phyloP scores from a whole-genome alignment of 306 rosid genomes.

The Gastrolobium villosum region DNA sequence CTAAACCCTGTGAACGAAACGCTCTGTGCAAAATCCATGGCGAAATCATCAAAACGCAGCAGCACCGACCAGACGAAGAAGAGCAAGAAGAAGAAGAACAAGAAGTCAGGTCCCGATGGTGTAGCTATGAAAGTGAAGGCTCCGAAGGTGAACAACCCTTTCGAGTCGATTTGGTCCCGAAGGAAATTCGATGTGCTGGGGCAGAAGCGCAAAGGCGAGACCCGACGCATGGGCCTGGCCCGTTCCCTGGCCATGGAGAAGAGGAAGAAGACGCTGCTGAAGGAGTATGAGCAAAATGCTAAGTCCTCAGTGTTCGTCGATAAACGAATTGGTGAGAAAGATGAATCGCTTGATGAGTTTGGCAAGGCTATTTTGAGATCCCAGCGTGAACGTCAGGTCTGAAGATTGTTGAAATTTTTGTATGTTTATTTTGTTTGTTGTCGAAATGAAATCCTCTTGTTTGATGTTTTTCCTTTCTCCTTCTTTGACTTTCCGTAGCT shows the following conservation, averaged over 20 bases:
- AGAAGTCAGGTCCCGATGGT: conserved; percentile 61
- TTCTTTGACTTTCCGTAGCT: conserved; percentile 49
- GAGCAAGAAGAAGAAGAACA: conserved; percentile 61
- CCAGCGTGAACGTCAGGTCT: conserved; percentile 83
- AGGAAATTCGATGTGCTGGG: conserved; percentile 84
- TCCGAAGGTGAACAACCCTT: conserved; percentile 61
- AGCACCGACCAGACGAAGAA: background rate
- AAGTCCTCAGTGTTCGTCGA: conserved; percentile 77
- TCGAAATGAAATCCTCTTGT: background rate
- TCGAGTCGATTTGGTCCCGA: conserved; percentile 85
- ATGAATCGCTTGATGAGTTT: conserved; percentile 77
- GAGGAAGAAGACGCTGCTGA: conserved; percentile 86
- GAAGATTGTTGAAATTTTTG: background rate
- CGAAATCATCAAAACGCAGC: conserved; percentile 52
- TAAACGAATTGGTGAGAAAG: conserved; percentile 81
- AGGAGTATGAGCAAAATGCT: conserved; percentile 76
- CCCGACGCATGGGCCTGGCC: conserved; percentile 75
- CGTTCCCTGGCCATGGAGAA: conserved; percentile 82
- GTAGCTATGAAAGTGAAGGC: conserved; percentile 78
- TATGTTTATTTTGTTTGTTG: conserved; percentile 9
- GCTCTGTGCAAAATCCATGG: conserved; percentile 34
- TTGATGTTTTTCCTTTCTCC: background rate
- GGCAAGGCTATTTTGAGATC: conserved; percentile 87
- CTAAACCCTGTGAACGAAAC: too few relatives aligned
- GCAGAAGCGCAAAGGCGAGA: conserved; percentile 88